Evolutionary conservation across 306 rosid species (phyloP).

Genomic region (Ormosia semicastrata): DNA sequence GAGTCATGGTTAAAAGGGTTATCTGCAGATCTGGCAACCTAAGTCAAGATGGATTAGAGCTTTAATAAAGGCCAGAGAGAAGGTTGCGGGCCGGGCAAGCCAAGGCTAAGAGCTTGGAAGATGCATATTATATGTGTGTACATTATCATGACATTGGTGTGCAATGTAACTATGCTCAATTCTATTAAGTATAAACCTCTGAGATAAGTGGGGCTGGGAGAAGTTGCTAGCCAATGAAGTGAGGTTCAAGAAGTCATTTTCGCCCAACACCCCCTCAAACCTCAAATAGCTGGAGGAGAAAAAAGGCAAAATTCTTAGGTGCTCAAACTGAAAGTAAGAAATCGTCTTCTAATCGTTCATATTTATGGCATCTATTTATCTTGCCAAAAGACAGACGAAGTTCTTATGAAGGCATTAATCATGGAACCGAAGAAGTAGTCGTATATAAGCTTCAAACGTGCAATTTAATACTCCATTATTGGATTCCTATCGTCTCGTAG

Average conservation of each 20-base stretch:
- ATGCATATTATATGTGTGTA: background rate
- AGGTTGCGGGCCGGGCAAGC: conserved; percentile 17
- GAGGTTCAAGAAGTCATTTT: background rate
- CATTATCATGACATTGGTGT: background rate
- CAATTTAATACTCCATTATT: no score
- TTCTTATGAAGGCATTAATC: background rate
- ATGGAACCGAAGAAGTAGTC: background rate
- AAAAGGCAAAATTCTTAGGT: no score
- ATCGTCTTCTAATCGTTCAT: background rate
- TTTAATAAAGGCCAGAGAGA: background rate
- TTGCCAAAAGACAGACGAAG: background rate
- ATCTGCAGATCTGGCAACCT: conserved; percentile 1
- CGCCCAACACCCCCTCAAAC: background rate
- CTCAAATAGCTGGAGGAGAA: background rate
- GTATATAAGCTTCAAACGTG: background rate
- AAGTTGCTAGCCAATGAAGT: conserved; percentile 12
- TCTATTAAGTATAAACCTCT: background rate
- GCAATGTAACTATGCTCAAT: background rate
- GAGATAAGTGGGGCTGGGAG: conserved; percentile 16
- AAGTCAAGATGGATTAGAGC: background rate
- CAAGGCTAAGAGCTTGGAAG: background rate
- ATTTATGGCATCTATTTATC: background rate
- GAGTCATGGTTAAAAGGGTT: background rate
- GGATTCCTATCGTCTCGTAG: no score
- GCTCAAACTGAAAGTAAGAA: background rate